Base-by-base conservation (phyloP, 1,284 basidiomycete genomes). In the Marasmius fiardii region DNA sequence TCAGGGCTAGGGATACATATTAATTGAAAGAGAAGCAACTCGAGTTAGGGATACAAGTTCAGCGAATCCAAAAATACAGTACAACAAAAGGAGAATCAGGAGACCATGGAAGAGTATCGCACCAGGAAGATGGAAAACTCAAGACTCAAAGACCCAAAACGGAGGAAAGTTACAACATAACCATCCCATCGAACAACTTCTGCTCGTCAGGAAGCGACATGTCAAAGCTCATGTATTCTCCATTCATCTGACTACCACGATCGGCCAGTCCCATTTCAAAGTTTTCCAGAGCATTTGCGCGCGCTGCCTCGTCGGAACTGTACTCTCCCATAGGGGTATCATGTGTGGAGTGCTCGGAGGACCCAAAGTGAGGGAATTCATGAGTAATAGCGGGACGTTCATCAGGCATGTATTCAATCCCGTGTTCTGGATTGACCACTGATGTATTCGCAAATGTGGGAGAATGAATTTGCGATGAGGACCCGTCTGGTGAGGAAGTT, bases 331-430 rank as follows among this genome's bases (percentile, higher is more conserved):
- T 11, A 8, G 47, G 26, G 23, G 26, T 49, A 31, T 26, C 47
- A 18, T 33, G 47, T 12, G 33, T 16, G 26, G 26, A 44, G 43
- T 44, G 11, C 5, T 12, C n/a, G 10, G 14, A 6, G 12, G 43
- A 33, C 16, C n/a, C 28, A 33, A 31, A 49, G 28, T 49, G 47
- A 8, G 47, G 47, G 47, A 49, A 31, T n/a, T 49, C 47, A 7
- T 49, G 47, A 12, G 26, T 31, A 7, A 49, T 49, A 11, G 24
- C 24, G 14, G 31, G n/a, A 59, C 53, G 2, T 58, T 65, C 37
- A 53, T 60, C 8, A 60, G 53, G 20, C 81, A 80, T 80, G 57
- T 59, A 31, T 61, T 81, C 43, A 65, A 76, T 18, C 71, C 70
- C 0, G 57, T 66, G 3, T 51, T 59, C 55, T n/a, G 53, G 33